Evolutionary conservation across 768 basidiomycete species (phyloP).

Genomic region (Rhodosporidiobolus odoratus): DNA sequence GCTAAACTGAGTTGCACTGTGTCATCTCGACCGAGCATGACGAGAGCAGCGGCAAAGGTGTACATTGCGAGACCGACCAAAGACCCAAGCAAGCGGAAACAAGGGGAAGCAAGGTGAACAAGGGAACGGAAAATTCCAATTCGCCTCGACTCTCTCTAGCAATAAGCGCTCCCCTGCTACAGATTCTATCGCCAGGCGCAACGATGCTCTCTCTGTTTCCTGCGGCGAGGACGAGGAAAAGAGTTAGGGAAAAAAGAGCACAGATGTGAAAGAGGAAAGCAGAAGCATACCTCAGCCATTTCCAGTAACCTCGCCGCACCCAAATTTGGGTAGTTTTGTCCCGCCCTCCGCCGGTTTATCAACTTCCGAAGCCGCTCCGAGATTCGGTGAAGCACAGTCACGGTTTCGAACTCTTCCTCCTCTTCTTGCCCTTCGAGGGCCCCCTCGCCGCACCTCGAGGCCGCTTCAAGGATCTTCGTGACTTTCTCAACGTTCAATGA

Average conservation of each 20-base stretch:
- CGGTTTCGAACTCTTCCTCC: too few species aligned
- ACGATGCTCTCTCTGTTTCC: neutral
- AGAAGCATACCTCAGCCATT: neutral
- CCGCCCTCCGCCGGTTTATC: neutral
- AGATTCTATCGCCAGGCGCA: constrained; percentile 7
- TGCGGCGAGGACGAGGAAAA: neutral
- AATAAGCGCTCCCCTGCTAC: constrained; percentile 11
- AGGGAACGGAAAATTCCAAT: neutral
- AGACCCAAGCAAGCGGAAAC: too few species aligned
- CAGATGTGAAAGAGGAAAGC: neutral
- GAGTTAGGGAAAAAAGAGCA: neutral
- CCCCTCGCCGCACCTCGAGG: too few species aligned
- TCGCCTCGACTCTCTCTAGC: neutral
- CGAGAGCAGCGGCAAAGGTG: too few species aligned
- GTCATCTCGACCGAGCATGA: too few species aligned
- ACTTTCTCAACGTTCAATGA: too few species aligned
- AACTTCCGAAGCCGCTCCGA: neutral
- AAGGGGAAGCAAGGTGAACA: too few species aligned
- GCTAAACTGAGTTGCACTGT: too few species aligned
- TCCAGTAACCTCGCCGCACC: neutral
- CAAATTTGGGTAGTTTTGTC: neutral
- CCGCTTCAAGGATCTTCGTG: too few species aligned
- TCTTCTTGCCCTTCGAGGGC: too few species aligned
- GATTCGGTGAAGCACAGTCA: too few species aligned
- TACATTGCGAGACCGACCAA: neutral